These are phyloP conservation scores for Sporormia fimetaria DNA, from an alignment of 495 filamentous ascomycete species.

Conservation along the genomic window DNA sequence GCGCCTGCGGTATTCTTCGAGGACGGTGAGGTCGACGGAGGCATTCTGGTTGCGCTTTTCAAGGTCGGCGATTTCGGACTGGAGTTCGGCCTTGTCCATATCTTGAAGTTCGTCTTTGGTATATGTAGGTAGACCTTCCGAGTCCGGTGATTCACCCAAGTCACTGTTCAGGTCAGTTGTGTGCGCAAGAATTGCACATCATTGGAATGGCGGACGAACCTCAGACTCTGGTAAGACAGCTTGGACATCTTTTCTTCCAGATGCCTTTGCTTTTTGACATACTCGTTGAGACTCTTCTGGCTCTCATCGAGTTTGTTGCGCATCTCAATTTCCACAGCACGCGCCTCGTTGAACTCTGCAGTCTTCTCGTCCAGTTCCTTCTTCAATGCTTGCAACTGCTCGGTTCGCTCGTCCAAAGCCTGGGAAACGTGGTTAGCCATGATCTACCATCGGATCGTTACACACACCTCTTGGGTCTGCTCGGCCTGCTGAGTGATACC, in stretches of 20 bases:
- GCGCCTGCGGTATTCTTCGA: constrained; percentile 84
- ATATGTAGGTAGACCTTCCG: constrained; percentile 60
- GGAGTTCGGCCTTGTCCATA: constrained; percentile 78
- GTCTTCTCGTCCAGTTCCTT: constrained; percentile 76
- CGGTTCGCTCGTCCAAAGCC: constrained; percentile 65
- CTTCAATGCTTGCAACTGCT: constrained; percentile 69
- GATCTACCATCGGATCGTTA: not conserved
- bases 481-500: constrained; percentile 64
- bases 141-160: constrained; percentile 33
- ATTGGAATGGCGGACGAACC: constrained; percentile 9
- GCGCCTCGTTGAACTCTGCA: constrained; percentile 76
- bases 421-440: constrained; percentile 16
- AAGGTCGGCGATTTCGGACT: constrained; percentile 74
- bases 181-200: too few species aligned
- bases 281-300: constrained; percentile 76
- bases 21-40: constrained; percentile 79
- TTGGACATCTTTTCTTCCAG: constrained; percentile 85
- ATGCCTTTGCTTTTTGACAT: constrained; percentile 70
- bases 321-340: constrained; percentile 93
- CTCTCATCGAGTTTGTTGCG: constrained; percentile 94
- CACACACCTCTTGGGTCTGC: constrained; percentile 60
- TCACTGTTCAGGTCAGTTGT: constrained; percentile 24
- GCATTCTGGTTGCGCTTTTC: constrained; percentile 89
- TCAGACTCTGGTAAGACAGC: constrained; percentile 64
- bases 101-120: constrained; percentile 86